Percentiles rank a stretch among this genome's conserved stretches.
Evolutionary conservation across 306 rosid genomes (phyloP).

Genomic region (Lagenaria siceraria): DNA sequence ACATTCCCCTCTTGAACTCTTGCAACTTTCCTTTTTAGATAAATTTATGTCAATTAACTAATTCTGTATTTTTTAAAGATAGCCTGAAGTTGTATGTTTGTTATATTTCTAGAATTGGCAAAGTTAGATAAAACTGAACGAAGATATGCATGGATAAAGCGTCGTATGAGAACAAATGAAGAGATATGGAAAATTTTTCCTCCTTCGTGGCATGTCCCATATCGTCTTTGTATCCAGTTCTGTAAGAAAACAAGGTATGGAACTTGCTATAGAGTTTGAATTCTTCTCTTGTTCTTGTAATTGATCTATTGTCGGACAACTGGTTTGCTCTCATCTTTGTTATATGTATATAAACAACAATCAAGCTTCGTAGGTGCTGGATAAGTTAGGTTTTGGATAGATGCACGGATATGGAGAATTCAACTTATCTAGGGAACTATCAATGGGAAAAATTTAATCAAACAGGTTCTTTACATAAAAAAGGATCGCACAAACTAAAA

Average conservation of each 20-base stretch:
- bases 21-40: not conserved
- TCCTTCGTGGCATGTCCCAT: slow-evolving; percentile 88
- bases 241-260: slow-evolving; percentile 87
- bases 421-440: not conserved
- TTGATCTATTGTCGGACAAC: not conserved
- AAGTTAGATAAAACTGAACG: slow-evolving; percentile 95
- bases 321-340: not conserved
- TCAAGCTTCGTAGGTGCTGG: not conserved
- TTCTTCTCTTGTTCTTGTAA: not conserved
- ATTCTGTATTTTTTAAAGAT: not conserved
- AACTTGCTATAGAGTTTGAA: slow-evolving; percentile 8
- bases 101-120: slow-evolving; percentile 53
- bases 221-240: slow-evolving; percentile 85
- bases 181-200: slow-evolving; percentile 97
- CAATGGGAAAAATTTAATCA: not conserved
- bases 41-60: not conserved
- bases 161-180: slow-evolving; percentile 96
- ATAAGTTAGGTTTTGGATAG: not conserved
- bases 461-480: not conserved
- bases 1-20: not conserved
- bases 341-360: not conserved
- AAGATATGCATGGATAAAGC: slow-evolving; percentile 99
- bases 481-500: not conserved
- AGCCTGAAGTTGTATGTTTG: not conserved
- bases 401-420: not conserved